These are phyloP conservation scores for Tetrahymena malaccensis DNA, from an alignment of 73 alveolate species.

Conservation along the genomic window DNA sequence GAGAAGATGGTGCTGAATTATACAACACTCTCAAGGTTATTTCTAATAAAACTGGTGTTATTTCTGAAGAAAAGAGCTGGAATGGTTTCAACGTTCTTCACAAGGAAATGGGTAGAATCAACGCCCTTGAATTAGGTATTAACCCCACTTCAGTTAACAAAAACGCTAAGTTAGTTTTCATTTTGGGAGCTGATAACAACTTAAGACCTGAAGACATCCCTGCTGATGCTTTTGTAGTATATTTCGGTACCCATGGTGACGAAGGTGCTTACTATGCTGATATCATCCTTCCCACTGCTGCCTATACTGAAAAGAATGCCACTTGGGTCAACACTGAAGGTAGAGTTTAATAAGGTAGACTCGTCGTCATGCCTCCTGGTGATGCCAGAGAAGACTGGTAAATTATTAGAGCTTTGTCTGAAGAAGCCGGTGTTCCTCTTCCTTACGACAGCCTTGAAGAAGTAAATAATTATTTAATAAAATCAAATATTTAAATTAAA, in stretches of 20 bases:
- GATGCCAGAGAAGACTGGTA: slow-evolving; percentile 83
- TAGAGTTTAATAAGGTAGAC: slow-evolving; percentile 65
- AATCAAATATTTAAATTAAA: not conserved
- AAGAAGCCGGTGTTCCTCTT: slow-evolving; percentile 65
- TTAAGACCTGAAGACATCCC: slow-evolving; percentile 76
- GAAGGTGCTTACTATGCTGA: slow-evolving; percentile 90
- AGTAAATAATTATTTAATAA: not conserved
- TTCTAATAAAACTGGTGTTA: slow-evolving; percentile 44
- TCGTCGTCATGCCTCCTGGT: slow-evolving; percentile 67
- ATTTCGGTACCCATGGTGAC: slow-evolving; percentile 85
- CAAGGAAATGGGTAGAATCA: slow-evolving; percentile 62
- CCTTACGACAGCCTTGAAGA: slow-evolving; percentile 80
- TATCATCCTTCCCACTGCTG: slow-evolving; percentile 77
- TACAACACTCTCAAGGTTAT: slow-evolving; percentile 43
- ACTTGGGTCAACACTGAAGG: slow-evolving; percentile 85
- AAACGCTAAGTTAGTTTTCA: slow-evolving; percentile 62
- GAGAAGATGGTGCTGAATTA: slow-evolving; percentile 77
- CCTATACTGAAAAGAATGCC: slow-evolving; percentile 76
- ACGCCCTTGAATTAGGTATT: slow-evolving; percentile 83
- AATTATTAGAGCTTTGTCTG: slow-evolving; percentile 81
- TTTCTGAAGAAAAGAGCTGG: slow-evolving; percentile 63
- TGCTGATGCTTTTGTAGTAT: slow-evolving; percentile 81
- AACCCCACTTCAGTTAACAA: slow-evolving; percentile 36
- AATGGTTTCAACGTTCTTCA: slow-evolving; percentile 76
- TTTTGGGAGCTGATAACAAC: slow-evolving; percentile 74